phyloP scores from a whole-genome alignment of 139 green algal species.

The Picochlorum sp. region DNA sequence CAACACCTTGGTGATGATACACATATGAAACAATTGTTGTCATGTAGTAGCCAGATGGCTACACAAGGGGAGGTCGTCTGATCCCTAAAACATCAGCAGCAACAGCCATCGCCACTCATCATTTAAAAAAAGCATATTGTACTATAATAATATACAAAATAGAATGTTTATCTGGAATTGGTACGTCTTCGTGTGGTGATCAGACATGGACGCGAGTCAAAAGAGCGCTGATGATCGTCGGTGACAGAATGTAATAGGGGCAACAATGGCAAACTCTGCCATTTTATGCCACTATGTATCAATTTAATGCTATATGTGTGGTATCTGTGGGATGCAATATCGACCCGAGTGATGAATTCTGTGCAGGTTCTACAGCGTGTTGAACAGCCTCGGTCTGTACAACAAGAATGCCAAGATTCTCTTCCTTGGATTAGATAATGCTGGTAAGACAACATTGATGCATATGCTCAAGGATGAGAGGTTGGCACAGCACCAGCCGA shows the following conservation, averaged over 20 bases:
- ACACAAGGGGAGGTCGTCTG: no score
- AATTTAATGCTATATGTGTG: no score
- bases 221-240: no score
- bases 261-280: no score
- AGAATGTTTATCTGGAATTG: slow-evolving; percentile 28
- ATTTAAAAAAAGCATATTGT: background rate
- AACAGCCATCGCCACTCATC: background rate
- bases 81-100: no score
- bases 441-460: slow-evolving; percentile 98
- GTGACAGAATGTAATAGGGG: no score
- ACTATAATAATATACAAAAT: background rate
- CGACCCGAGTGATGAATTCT: background rate
- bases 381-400: slow-evolving; percentile 90
- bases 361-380: slow-evolving; percentile 80
- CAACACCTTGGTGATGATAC: no score
- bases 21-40: no score
- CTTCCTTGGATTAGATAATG: slow-evolving; percentile 98
- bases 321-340: background rate
- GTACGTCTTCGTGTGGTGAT: background rate
- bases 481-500: slow-evolving; percentile 93
- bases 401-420: slow-evolving; percentile 99
- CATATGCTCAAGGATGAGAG: slow-evolving; percentile 99
- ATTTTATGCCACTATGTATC: no score
- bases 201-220: background rate
- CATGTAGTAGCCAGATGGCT: no score